Conservation (phyloP, 2,329 filamentous ascomycete species). For the Ophiostoma australiae region DNA sequence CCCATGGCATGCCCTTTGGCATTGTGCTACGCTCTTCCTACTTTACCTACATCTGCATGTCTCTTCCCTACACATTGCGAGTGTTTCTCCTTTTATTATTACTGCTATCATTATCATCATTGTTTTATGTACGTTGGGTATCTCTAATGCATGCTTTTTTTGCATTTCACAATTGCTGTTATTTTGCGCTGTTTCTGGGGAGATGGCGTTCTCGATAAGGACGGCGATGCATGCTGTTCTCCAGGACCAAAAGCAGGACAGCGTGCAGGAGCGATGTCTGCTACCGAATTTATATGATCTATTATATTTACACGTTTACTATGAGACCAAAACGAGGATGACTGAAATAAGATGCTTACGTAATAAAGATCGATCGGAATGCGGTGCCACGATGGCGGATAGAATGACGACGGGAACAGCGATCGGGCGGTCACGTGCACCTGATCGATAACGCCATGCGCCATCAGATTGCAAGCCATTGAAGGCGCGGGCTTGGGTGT, state of each 20-base stretch:
- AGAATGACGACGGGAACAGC: background rate
- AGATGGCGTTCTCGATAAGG: background rate
- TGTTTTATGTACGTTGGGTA: background rate
- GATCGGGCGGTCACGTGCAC: background rate
- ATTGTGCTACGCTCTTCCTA: too few species aligned
- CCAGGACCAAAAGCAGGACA: conserved; percentile 1
- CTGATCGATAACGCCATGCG: conserved; percentile 7
- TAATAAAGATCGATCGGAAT: background rate
- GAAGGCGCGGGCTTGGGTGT: background rate
- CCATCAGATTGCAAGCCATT: background rate
- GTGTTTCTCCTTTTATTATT: background rate
- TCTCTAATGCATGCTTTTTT: background rate
- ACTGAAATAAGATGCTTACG: background rate
- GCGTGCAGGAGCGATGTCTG: background rate
- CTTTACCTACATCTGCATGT: background rate
- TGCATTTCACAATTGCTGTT: background rate
- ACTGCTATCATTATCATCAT: background rate
- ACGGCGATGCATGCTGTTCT: conserved; percentile 4
- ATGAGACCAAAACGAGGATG: background rate
- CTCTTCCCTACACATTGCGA: background rate
- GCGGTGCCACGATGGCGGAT: background rate
- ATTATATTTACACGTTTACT: background rate
- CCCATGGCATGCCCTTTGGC: too few species aligned
- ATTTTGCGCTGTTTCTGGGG: background rate
- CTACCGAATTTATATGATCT: background rate